Base-by-base conservation (phyloP, 495 filamentous ascomycete genomes). In the Aspergillus sclerotiicarbonarius region DNA sequence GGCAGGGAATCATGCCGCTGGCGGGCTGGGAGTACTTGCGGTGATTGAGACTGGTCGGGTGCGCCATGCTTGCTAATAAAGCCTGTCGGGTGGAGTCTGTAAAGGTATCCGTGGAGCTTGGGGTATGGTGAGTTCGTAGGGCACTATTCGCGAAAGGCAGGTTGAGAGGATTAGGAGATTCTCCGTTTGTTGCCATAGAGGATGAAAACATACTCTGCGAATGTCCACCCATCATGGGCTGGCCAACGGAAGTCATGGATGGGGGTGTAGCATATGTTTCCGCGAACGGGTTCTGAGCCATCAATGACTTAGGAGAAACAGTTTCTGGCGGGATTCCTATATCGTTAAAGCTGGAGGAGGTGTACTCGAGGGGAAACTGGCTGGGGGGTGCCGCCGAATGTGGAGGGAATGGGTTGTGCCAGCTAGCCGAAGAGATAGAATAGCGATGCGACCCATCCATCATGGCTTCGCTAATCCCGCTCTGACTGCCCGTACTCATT, bases 61-160 rank as follows among this genome's bases (percentile, higher is more conserved):
- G 90, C 60, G 89, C 88, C 59, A 98, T 84, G 60, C 88, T 91
- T 63, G 83, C 80, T 71, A 96, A 74, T 75, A 97, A 82, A 68
- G 92, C 85, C 77, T 90, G 88, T 74, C 94, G 85, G 58, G 93
- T 98, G 69, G 89, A 85, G 77, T 98, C 95, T 66, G 93, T 95
- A 73, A 98, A 93, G 61, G 92, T 86, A 74, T 88, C 88, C 51
- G 85, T 84, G 55, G 85, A 87, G 57, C 82, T 71, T 57, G 86
- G 80, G 56, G 84, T 49, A 89, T 78, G 58, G 85, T 86, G 72
- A 84, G 81, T 65, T 87, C 74, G 75, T 66, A 77, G 66, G 76
- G 76, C 71, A 79, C 75, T 79, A 75, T 76, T 76, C 68, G 75
- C 63, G 68, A 77, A 75, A 73, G 75, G 71, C 64, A 76, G 67